A percentile compares a stretch with the other conserved stretches of the same genome.
Evolutionary conservation across 768 basidiomycete genomes (phyloP).

Genomic region (Termitomyces sp.): DNA sequence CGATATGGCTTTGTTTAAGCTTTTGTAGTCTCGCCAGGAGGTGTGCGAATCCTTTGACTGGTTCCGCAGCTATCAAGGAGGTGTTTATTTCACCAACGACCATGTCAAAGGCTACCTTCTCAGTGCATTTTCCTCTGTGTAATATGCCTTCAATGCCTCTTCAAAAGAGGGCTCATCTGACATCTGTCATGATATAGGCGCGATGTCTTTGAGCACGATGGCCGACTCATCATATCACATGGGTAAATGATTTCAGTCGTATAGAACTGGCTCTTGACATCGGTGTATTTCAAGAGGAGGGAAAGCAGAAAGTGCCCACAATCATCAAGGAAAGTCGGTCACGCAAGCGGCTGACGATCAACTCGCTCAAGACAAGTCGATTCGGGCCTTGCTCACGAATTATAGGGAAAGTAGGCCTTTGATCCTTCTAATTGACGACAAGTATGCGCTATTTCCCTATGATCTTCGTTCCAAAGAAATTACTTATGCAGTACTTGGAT

Average conservation of each 20-base stretch:
- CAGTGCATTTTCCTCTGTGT: constrained; percentile 68
- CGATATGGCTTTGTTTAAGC: background rate
- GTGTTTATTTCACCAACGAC: constrained; percentile 64
- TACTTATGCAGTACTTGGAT: constrained; percentile 55
- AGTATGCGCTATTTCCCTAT: constrained; percentile 70
- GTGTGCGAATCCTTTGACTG: constrained; percentile 77
- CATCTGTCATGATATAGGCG: constrained; percentile 40
- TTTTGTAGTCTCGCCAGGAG: constrained; percentile 70
- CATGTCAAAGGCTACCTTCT: constrained; percentile 74
- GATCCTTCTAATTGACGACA: constrained; percentile 70
- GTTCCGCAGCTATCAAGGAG: constrained; percentile 76
- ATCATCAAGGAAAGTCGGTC: constrained; percentile 33
- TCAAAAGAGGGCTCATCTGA: background rate
- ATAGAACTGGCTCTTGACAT: background rate
- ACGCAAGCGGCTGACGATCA: constrained; percentile 60
- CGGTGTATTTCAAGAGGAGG: constrained; percentile 42
- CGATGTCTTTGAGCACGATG: constrained; percentile 61
- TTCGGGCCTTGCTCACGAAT: constrained; percentile 63
- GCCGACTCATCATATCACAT: constrained; percentile 77
- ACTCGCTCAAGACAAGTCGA: constrained; percentile 62
- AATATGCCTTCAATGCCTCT: constrained; percentile 10
- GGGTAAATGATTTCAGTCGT: constrained; percentile 47
- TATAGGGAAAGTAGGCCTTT: constrained; percentile 54
- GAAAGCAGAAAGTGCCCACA: constrained; percentile 56
- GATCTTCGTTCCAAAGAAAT: constrained; percentile 50